Evolutionary conservation across 331 rosid genomes (phyloP).

Genomic region (Phaseolus coccineus): DNA sequence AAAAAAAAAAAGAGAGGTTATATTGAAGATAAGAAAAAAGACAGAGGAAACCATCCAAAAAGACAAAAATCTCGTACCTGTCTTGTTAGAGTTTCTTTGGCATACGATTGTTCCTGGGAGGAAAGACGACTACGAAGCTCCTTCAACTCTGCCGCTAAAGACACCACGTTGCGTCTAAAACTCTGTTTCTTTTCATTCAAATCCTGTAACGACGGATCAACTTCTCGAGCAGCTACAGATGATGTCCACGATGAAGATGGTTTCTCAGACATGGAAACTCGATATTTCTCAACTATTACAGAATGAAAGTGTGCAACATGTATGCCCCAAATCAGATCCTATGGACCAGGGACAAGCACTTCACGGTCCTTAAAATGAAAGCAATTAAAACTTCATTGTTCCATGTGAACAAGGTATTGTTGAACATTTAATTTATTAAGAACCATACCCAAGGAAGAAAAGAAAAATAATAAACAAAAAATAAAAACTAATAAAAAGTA

Average conservation of each 20-base stretch:
- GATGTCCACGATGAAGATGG: constrained; percentile 48
- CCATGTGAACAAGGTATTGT: constrained; percentile 54
- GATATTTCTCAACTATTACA: constrained; percentile 2
- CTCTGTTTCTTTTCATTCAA: constrained; percentile 90
- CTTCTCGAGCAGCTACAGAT: constrained; percentile 47
- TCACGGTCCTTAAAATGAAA: constrained; percentile 46
- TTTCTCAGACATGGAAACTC: constrained; percentile 64
- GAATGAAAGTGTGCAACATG: neutral
- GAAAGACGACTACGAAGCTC: constrained; percentile 82
- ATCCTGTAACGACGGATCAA: constrained; percentile 83
- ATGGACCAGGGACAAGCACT: constrained; percentile 38
- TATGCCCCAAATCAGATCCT: constrained; percentile 46
- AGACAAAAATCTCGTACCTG: constrained; percentile 59
- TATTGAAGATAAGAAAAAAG: constrained; percentile 36
- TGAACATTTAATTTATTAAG: constrained; percentile 56
- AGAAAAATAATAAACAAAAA: neutral
- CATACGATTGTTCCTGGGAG: constrained; percentile 79
- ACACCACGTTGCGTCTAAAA: constrained; percentile 89
- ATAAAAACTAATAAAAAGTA: neutral
- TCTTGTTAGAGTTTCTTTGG: constrained; percentile 75
- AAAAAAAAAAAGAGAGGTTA: neutral
- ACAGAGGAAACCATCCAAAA: constrained; percentile 34
- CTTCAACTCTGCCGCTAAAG: constrained; percentile 87
- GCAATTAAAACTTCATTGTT: constrained; percentile 51
- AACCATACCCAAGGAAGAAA: neutral